A percentile compares a stretch with the other conserved stretches of the same genome.
Evolutionary conservation across 2,329 filamentous ascomycete genomes (phyloP).

Genomic region (Bipolaris bicolor): DNA sequence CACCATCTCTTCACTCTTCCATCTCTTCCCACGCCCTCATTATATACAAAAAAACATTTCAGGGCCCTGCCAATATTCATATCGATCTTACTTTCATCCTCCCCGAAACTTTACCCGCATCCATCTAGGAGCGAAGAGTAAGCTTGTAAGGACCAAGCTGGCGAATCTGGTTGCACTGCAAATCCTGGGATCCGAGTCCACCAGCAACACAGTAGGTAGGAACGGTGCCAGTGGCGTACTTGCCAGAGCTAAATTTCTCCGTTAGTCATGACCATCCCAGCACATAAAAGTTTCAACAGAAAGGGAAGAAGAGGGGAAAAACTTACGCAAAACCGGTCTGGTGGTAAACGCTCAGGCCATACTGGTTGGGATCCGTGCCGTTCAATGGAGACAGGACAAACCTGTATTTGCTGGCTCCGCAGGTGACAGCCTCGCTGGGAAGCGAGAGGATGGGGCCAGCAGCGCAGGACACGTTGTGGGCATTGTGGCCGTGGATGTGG

Average conservation of each 20-base stretch:
- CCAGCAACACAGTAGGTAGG: constrained; percentile 31
- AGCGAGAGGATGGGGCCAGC: constrained; percentile 18
- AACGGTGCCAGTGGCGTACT: constrained; percentile 15
- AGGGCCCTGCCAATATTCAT: too few relatives aligned
- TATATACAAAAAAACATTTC: too few relatives aligned
- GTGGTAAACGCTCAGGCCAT: not conserved
- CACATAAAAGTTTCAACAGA: too few relatives aligned
- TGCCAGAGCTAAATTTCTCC: constrained; percentile 6
- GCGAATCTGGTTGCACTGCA: constrained; percentile 23
- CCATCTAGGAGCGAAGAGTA: not conserved
- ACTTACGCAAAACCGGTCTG: not conserved
- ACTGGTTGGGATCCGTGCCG: not conserved
- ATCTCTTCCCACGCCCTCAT: too few relatives aligned
- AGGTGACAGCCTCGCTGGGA: constrained; percentile 10
- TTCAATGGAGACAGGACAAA: not conserved
- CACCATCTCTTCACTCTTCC: too few relatives aligned
- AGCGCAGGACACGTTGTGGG: constrained; percentile 18
- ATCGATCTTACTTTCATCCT: too few relatives aligned
- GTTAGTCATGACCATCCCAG: too few relatives aligned
- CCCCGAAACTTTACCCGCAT: too few relatives aligned
- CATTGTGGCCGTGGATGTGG: constrained; percentile 29
- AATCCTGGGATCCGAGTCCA: constrained; percentile 26
- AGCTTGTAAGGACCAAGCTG: not conserved
- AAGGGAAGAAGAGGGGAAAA: too few relatives aligned
- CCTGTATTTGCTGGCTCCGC: not conserved